These are phyloP conservation scores for Aspergillus tubingensis DNA, from an alignment of 2,329 filamentous ascomycete species.

Conservation along the genomic window DNA sequence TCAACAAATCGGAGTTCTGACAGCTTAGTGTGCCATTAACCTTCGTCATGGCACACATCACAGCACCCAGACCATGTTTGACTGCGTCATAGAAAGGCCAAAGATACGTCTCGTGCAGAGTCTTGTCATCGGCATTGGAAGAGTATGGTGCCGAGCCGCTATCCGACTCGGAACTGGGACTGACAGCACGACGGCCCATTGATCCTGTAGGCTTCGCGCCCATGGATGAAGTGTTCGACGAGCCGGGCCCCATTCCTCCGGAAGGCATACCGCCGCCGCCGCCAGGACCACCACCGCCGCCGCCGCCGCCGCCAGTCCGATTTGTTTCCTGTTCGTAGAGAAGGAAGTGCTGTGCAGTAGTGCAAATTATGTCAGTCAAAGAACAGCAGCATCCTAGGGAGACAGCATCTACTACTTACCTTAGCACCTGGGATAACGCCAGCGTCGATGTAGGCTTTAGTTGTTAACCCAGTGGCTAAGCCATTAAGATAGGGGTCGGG, in stretches of 20 bases:
- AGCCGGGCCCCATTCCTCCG: background rate
- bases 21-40: constrained; percentile 12
- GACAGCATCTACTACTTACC: background rate
- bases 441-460: constrained; percentile 60
- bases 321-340: constrained; percentile 14
- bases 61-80: constrained; percentile 14
- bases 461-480: constrained; percentile 44
- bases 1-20: constrained; percentile 15
- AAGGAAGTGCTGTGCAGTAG: constrained; percentile 6
- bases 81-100: constrained; percentile 19
- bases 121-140: constrained; percentile 18
- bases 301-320: background rate
- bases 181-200: background rate
- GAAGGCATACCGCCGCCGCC: background rate
- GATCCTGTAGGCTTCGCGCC: background rate
- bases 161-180: background rate
- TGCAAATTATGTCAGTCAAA: background rate
- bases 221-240: background rate
- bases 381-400: background rate
- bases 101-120: constrained; percentile 18
- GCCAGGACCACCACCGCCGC: background rate
- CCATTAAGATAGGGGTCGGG: constrained; percentile 50
- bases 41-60: constrained; percentile 21
- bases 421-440: constrained; percentile 30
- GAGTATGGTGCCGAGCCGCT: constrained; percentile 10